phyloP scores from a whole-genome alignment of 805 yeast genomes.

The Ogataea sp. region DNA sequence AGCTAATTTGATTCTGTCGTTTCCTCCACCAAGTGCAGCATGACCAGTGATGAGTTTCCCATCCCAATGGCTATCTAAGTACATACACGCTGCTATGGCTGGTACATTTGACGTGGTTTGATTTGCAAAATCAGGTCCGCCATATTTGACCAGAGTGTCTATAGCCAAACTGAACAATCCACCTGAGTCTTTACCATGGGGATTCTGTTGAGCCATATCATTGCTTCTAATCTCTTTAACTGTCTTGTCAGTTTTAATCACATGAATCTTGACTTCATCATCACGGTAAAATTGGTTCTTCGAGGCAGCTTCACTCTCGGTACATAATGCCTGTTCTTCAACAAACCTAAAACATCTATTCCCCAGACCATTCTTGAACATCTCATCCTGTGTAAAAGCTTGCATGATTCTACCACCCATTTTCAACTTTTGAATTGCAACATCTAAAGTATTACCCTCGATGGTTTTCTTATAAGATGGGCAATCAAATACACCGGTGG shows the following conservation, averaged over 20 bases:
- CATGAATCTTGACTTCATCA: constrained; percentile 68
- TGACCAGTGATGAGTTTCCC: constrained; percentile 64
- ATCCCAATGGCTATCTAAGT: constrained; percentile 84
- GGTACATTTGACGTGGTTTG: constrained; percentile 41
- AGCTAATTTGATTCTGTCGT: constrained; percentile 61
- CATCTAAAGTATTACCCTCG: constrained; percentile 60
- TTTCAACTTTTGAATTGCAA: constrained; percentile 67
- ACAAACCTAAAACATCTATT: constrained; percentile 67
- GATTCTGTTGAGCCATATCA: constrained; percentile 81
- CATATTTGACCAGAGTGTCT: constrained; percentile 55
- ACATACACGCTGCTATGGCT: constrained; percentile 77
- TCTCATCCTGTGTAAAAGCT: constrained; percentile 85
- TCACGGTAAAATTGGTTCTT: constrained; percentile 25
- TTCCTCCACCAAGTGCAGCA: constrained; percentile 93
- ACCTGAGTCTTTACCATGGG: constrained; percentile 63
- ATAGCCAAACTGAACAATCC: constrained; percentile 71
- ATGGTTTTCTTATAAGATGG: constrained; percentile 38
- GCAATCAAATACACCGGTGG: constrained; percentile 62
- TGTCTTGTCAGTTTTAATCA: constrained; percentile 59
- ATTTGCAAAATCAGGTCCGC: constrained; percentile 34
- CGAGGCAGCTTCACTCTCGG: constrained; percentile 41
- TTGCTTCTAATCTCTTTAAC: constrained; percentile 68
- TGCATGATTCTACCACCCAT: constrained; percentile 85
- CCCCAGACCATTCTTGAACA: constrained; percentile 73
- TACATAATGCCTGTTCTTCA: constrained; percentile 52